Conservation (phyloP, 2,329 filamentous ascomycete species). For the Talaromyces sp. region DNA sequence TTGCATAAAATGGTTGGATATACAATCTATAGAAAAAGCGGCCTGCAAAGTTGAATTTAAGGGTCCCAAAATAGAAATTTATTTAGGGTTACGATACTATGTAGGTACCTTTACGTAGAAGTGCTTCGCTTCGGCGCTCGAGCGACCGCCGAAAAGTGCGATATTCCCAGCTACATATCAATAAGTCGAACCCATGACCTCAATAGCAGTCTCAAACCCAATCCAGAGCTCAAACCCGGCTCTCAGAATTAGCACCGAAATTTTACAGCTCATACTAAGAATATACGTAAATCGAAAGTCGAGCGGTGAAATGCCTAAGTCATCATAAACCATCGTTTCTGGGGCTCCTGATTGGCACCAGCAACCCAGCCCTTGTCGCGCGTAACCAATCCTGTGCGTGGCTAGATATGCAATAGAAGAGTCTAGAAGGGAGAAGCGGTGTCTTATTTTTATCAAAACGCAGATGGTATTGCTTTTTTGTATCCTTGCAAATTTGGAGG, state of each 20-base stretch:
- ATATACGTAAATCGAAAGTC: neutral
- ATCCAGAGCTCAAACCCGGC: neutral
- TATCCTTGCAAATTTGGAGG: neutral
- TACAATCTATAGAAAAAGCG: neutral
- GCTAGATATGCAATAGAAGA: constrained; percentile 13
- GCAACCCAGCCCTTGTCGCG: neutral
- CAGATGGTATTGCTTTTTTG: neutral
- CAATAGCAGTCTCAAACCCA: too few species aligned
- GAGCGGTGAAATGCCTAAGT: constrained; percentile 10
- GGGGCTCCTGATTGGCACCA: neutral
- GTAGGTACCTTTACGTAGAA: too few species aligned
- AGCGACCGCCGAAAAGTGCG: neutral
- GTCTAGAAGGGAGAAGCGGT: constrained; percentile 16
- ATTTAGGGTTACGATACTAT: neutral
- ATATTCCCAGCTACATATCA: neutral
- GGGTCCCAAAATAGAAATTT: neutral
- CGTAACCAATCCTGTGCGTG: constrained; percentile 6
- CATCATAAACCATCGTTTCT: neutral
- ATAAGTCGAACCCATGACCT: neutral
- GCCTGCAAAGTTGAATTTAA: neutral
- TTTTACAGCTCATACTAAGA: neutral
- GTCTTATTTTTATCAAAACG: neutral
- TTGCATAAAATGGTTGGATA: constrained; percentile 14
- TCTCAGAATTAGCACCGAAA: neutral
- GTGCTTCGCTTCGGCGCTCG: too few species aligned